Base-by-base conservation (phyloP, 768 basidiomycete genomes). In the Amylocystis lapponica region DNA sequence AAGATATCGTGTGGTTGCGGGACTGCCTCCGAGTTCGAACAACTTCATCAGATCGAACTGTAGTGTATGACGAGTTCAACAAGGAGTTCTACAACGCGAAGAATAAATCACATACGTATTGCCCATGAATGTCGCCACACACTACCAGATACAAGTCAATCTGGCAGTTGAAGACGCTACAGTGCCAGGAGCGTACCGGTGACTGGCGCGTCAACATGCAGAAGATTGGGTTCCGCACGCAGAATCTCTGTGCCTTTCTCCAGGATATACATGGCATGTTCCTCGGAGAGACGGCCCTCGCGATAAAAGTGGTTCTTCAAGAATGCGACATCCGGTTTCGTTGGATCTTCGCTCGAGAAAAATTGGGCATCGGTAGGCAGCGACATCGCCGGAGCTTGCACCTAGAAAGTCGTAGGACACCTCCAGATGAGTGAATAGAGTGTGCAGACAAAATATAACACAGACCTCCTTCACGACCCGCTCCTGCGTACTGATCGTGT, bases 231-330 rank as follows among this genome's bases (percentile, higher is more conserved):
- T 67, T 99, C 96, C 37, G 75, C 66, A 50, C 78, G 78, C 56
- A 99, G 69, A 17, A 98, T 51, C 50, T 91, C 87, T 0, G 86
- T 83, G n/a, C 79, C 87, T 65, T 83, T 86, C 49, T 87, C 79
- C 52, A 99, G 67, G 59, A 99, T 98, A 74, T 83, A 96, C 49
- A 96, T 61, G 3, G 96, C 96, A 63, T 98, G 93, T 34, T 94
- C 90, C 63, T 98, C 95, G 14, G 83, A 93, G 53, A 98, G 54
- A 39, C 94, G 73, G 0, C 95, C 95, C 63, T 97, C 95, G 27
- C 96, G 79, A 65, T 98, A 98, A 62, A 99, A 97, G 67, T 99
- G 96, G 57, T 97, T 98, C 72, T 98, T 99, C 49, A 99, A 75
- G 65, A 92, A 98, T 22, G 89, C 93, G 53, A 98, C 74, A 64